phyloP scores from a whole-genome alignment of 2,329 filamentous ascomycete genomes.

The Arthrinium puccinioides region DNA sequence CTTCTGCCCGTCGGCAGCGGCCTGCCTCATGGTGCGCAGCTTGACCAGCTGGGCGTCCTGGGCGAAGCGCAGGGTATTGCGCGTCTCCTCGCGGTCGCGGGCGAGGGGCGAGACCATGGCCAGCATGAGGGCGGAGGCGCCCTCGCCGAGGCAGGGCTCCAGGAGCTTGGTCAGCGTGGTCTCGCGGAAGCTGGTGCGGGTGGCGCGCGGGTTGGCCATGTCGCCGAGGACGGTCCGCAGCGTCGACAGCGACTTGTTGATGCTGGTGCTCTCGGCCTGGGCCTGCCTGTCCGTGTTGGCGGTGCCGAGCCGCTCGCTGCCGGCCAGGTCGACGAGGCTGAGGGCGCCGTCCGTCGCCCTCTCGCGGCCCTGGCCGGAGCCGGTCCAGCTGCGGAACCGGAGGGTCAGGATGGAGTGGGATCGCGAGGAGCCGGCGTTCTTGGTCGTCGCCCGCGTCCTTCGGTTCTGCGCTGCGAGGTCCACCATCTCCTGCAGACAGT shows the following conservation, averaged over 20 bases:
- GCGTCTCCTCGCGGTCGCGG: slow-evolving; percentile 82
- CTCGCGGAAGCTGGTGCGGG: slow-evolving; percentile 89
- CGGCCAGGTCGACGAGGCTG: slow-evolving; percentile 5
- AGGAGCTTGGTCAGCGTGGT: slow-evolving; percentile 94
- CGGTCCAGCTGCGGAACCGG: not conserved
- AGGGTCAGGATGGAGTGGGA: slow-evolving; percentile 4
- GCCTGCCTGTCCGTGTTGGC: slow-evolving; percentile 68
- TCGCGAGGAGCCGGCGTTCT: slow-evolving; percentile 4
- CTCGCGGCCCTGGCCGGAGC: not conserved
- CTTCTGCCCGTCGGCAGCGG: no score
- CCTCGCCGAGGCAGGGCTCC: slow-evolving; percentile 90
- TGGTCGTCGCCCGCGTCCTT: not conserved
- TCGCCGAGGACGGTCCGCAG: slow-evolving; percentile 92
- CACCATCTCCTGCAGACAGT: not conserved
- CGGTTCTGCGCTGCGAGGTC: not conserved
- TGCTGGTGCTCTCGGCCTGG: slow-evolving; percentile 90
- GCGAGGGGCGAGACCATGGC: slow-evolving; percentile 94
- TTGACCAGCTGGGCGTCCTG: slow-evolving; percentile 55
- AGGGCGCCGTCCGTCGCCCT: slow-evolving; percentile 1
- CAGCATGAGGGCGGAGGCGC: slow-evolving; percentile 98
- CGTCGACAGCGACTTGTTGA: slow-evolving; percentile 91
- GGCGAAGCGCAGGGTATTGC: slow-evolving; percentile 92
- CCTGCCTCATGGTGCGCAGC: not conserved
- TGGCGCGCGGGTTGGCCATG: slow-evolving; percentile 70
- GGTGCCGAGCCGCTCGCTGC: not conserved